Percentiles rank a stretch among this genome's conserved stretches.
These are phyloP conservation scores for Litchi chinensis DNA, from an alignment of 345 rosid genomes.

Conservation along the genomic window DNA sequence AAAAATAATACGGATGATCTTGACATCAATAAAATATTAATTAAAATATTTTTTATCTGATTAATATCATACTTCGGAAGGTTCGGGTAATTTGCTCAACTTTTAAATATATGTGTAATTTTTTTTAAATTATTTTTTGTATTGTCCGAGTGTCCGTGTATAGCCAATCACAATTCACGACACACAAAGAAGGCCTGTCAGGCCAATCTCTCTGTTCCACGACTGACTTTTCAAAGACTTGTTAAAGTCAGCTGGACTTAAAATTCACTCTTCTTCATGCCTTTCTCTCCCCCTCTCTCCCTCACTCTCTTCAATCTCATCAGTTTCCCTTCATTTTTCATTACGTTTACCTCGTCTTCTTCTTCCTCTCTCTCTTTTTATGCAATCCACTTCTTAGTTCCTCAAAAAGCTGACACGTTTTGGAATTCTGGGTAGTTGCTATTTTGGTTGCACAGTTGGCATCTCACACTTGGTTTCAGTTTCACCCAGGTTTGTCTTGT, in stretches of 20 bases:
- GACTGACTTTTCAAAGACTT: not conserved
- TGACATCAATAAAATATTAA: no score
- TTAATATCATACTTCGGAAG: no score
- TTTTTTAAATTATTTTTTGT: no score
- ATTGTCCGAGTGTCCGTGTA: not conserved
- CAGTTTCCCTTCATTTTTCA: no score
- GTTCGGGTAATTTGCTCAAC: no score
- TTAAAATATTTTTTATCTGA: no score
- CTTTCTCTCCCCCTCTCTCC: not conserved
- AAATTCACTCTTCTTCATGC: not conserved
- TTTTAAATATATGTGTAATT: no score
- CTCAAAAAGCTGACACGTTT: not conserved
- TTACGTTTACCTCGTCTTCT: not conserved
- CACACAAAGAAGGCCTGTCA: not conserved
- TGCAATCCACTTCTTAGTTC: no score
- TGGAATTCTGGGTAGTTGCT: not conserved
- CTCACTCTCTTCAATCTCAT: not conserved
- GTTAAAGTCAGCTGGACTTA: not conserved
- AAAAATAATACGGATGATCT: no score
- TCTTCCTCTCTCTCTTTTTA: not conserved
- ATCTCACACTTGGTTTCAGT: not conserved
- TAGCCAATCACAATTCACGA: not conserved
- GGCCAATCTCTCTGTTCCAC: not conserved
- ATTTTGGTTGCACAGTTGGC: not conserved
- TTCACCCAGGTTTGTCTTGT: slow-evolving; percentile 1